Evolutionary conservation across 2,329 filamentous ascomycete species (phyloP).

Genomic region (Sporothrix brunneoviolacea): DNA sequence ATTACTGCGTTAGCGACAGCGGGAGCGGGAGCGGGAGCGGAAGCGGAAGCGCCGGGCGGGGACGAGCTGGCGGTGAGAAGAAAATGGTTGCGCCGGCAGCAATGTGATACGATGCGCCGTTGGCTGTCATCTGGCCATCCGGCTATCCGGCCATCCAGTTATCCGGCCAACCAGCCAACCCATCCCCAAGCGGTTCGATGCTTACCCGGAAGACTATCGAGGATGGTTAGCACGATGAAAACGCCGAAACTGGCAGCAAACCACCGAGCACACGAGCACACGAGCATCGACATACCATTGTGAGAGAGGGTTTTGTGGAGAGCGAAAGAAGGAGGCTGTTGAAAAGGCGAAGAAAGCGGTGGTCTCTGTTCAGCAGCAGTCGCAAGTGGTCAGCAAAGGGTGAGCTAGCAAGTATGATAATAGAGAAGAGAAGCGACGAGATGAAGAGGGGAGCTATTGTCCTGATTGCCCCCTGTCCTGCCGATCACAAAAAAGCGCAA

Average conservation of each 20-base stretch:
- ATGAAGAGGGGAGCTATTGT: no score
- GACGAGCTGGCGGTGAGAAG: neutral
- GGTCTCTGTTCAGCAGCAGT: neutral
- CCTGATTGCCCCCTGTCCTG: no score
- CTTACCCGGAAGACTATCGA: constrained; percentile 62
- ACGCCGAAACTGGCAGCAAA: no score
- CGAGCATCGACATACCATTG: constrained; percentile 13
- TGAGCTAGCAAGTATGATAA: neutral
- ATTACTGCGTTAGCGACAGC: neutral
- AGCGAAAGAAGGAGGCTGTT: neutral
- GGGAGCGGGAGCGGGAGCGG: neutral
- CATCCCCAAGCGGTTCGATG: no score
- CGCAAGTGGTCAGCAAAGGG: neutral
- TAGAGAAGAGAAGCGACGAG: no score
- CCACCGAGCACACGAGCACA: constrained; percentile 8
- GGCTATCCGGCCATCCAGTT: no score
- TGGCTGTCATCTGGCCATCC: no score
- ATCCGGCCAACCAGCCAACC: no score
- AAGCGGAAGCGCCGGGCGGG: neutral
- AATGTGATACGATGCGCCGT: no score
- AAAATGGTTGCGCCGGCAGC: neutral
- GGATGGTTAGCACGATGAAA: neutral
- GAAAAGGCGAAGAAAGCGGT: neutral
- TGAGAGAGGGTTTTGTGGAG: constrained; percentile 4
- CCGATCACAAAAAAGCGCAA: no score